Base-by-base conservation (phyloP, 805 yeast species). In the Pichia rugopelliculosa region DNA sequence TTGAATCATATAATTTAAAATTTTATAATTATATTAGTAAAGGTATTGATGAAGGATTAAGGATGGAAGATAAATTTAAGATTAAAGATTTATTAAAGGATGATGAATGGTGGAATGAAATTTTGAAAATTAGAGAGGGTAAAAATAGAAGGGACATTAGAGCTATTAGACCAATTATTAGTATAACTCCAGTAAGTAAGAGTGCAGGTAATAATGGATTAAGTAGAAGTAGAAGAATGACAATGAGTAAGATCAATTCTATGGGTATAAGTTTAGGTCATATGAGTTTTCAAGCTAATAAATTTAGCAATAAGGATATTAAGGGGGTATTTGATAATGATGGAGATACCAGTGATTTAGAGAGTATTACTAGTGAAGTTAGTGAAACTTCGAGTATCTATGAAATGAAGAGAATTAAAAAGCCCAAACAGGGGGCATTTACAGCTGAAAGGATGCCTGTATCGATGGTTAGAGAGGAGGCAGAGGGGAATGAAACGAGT, bases 51-150 rank as follows among this genome's bases (percentile, higher is more conserved):
- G 40, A 59, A 0, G 49, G 46, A 3, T 64, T 59, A 30, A 57
- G 67, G 17, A 74, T 72, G 1, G 51, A 48, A 4, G 65, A 58
- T 22, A 57, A 69, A 21, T 74, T 72, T 1, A 70, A 68, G 24
- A 77, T 89, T 9, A 75, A 82, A 42, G 53, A 58, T 13, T 61
- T 70, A 0, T 65, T 91, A 42, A 68, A 68, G 21, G 67, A 72
- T n/a, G 90, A 85, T 48, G 83, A 79, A 45, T 91, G 98, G 97
- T 93, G 96, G 96, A 67, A 67, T 54, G 36, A 54, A 17, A 44
- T 47, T 18, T 39, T 38, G 18, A 42, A 33, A 13, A 46, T 46
- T 18, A 26, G 52, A 15, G 37, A 46, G 20, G 34, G 36, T 17
- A 20, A 9, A 20, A n/a, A 30, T n/a, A n/a, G 36, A 15, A 13